Conservation (phyloP, 2,329 filamentous ascomycete genomes). For the Scedosporium minutisporum region DNA sequence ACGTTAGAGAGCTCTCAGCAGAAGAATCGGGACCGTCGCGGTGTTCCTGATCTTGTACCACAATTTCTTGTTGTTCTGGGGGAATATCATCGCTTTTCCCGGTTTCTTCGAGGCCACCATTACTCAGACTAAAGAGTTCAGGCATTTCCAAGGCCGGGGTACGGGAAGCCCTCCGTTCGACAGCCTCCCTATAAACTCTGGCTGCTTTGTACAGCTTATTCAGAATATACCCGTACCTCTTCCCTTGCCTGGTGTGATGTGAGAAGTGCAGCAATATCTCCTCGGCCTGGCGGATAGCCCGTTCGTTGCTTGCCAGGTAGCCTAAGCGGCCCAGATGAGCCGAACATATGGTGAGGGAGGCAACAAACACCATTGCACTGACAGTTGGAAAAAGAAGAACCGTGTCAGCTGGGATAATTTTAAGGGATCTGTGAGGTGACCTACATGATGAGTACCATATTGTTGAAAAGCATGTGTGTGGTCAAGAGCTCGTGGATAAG, state of each 20-base stretch:
- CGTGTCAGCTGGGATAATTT: neutral
- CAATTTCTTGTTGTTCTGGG: neutral
- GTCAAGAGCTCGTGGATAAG: neutral
- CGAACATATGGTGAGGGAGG: neutral
- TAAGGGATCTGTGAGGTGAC: neutral
- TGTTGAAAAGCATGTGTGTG: neutral
- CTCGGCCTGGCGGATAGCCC: neutral
- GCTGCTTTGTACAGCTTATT: neutral
- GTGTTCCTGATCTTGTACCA: neutral
- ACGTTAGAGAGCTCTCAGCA: neutral
- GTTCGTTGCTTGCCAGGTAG: neutral
- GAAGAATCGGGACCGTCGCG: neutral
- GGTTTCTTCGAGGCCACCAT: neutral
- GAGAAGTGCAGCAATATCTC: neutral
- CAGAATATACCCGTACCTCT: neutral
- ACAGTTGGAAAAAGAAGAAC: neutral
- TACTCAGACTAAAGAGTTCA: neutral
- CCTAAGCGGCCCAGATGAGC: neutral
- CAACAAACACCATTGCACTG: neutral
- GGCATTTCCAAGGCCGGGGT: neutral
- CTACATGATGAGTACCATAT: constrained; percentile 1
- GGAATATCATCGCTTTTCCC: neutral
- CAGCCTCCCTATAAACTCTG: neutral
- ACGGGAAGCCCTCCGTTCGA: neutral
- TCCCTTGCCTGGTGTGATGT: neutral